These are phyloP conservation scores for Cercospora sp. DNA, from an alignment of 2,329 filamentous ascomycete genomes.

Conservation along the genomic window DNA sequence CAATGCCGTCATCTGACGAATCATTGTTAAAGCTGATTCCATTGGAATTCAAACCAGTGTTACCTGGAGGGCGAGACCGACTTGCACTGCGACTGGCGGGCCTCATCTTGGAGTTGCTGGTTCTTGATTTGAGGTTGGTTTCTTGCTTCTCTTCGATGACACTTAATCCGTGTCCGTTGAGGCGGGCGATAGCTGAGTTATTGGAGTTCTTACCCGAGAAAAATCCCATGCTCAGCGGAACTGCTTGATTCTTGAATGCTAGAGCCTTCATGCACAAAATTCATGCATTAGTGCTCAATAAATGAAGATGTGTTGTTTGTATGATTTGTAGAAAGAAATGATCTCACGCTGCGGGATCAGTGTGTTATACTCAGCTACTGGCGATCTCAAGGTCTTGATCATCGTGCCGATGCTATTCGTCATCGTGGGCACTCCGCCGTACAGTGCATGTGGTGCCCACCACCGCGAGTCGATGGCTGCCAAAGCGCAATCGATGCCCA, in stretches of 20 bases:
- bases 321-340: conserved; percentile 1
- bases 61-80: conserved; percentile 23
- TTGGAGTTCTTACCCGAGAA: conserved; percentile 21
- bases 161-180: conserved; percentile 20
- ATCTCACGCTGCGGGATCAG: conserved; percentile 4
- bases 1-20: conserved; percentile 23
- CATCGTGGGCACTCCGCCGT: conserved; percentile 13
- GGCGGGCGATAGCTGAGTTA: conserved; percentile 14
- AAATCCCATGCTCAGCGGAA: conserved; percentile 27
- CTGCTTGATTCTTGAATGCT: conserved; percentile 25
- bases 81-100: conserved; percentile 20
- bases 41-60: conserved; percentile 27
- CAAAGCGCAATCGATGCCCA: conserved; percentile 20
- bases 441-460: conserved; percentile 14
- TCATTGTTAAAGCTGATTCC: conserved; percentile 25
- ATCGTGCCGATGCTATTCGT: conserved; percentile 16
- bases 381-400: conserved; percentile 16
- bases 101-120: conserved; percentile 19
- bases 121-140: conserved; percentile 17
- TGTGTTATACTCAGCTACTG: conserved; percentile 20
- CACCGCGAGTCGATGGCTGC: conserved; percentile 22
- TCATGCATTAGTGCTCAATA: conserved; percentile 5
- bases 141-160: conserved; percentile 23
- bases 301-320: conserved; percentile 4
- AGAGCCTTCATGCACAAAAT: conserved; percentile 18